Base-by-base conservation (phyloP, 1,284 basidiomycete species). In the Pseudozyma hubeiensis region DNA sequence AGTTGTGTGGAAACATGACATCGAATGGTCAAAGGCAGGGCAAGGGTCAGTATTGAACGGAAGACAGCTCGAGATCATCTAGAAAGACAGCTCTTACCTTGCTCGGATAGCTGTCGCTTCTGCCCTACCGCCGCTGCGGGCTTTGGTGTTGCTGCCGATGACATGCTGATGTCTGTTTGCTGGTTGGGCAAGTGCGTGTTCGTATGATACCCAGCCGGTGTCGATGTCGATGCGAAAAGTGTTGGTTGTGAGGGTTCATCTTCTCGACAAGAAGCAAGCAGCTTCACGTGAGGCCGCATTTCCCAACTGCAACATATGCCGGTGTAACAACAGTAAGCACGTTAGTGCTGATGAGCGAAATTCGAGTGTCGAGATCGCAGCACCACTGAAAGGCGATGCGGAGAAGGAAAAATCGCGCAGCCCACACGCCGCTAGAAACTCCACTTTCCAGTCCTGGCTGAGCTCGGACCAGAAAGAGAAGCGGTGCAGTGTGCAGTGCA, bases 31-130 rank as follows among this genome's bases (percentile, higher is more conserved):
- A 11, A 30, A n/a, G 24, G 35, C 19, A 31, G 6, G 35, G 13
- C 33, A 17, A 0, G 7, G 16, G 24, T 24, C 24, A 24, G 24
- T 24, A 24, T 24, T 24, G 24, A 24, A 24, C 24, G 24, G 24
- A 24, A 24, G 24, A 24, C 24, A 24, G 24, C 24, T 24, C 24
- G 24, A 24, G 24, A 24, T 24, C 24, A 24, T 9, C 35, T 37
- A 37, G 10, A 10, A 37, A 37, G n/a, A 14, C 2, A 10, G 16
- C 11, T 41, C 40, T 0, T 37, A 72, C 69, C 69, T 64, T 72
- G 74, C 35, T 72, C 69, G n/a, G 65, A 55, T 4, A 74, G 56
- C 29, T 73, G 69, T 33, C 57, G 64, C 55, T 66, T 64, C 45
- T 69, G 64, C 9, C 31, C 67, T 11, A 61, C 52, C 7, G 59